Evolutionary conservation across 352 stramenopile genomes (phyloP), one percentile per base, ranked within the genome.

Genomic region (Globisporangium paroecandrum): DNA sequence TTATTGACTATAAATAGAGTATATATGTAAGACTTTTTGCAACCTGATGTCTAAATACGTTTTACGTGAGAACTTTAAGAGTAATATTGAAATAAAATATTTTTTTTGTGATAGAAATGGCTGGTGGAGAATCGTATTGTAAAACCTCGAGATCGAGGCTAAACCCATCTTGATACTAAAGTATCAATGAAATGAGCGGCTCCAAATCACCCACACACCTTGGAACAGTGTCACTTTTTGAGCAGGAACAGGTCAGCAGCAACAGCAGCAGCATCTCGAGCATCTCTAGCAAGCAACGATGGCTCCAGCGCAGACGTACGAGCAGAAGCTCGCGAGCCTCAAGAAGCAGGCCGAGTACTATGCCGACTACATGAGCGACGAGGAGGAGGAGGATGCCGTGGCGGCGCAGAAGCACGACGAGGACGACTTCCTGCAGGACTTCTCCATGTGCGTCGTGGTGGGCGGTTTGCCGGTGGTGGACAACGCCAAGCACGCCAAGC

Each of bases 331-430:
- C 62, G 81, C 82, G 72, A 70, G 71, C 25, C 78, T 95, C 9
- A 77, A 78, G 64, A 83, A 83, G 64, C 84, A 94, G 74, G 86
- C 78, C 10, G 77, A 92, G 59, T 79, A 91, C 66, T 86, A 91
- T 57, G 84, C 78, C 6, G 88, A 95, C 62, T 95, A 91, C 74
- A 61, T 95, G 57, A 92, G 82, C 64, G 86, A 95, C 57, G 88
- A 95, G 46, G 85, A 94, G 63, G 68, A 66, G 61, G 83, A 92
- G 67, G 82, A 93, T 66, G 85, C 85, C 25, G 72, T 85, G 38
- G 65, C 74, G 47, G 80, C 75, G 57, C 79, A 87, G 59, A 82
- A 90, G 65, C 79, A 91, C 47, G 86, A 92, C 27, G 76, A 90
- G 51, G 82, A 87, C 2, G 86, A 91, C 60, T 93, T 93, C 58